Conservation (phyloP, 208 protist species). For the Strigomonas galati region DNA sequence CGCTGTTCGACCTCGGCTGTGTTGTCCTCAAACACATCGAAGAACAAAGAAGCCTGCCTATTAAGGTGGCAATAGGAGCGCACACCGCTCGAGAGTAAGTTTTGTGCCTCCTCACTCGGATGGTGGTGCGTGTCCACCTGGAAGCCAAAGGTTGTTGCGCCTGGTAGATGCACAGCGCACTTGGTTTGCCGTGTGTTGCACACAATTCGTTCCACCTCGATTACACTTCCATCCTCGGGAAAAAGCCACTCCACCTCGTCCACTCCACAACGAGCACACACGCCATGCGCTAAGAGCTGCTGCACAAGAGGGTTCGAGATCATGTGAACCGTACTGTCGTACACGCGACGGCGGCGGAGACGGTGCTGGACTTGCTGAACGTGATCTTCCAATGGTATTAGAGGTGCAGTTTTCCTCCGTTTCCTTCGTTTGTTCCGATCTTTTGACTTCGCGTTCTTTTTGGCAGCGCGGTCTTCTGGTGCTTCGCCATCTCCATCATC, state of each 20-base stretch:
- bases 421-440: conserved; percentile 10
- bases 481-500: conserved; percentile 10
- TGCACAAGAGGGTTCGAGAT: conserved; percentile 23
- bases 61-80: conserved; percentile 38
- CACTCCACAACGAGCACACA: conserved; percentile 28
- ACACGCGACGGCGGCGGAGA: conserved; percentile 60
- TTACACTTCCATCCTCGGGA: conserved; percentile 39
- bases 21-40: conserved; percentile 69
- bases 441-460: conserved; percentile 14
- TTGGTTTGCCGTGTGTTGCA: conserved; percentile 59
- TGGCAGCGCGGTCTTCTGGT: neutral
- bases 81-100: conserved; percentile 31
- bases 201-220: conserved; percentile 54
- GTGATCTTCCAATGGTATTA: conserved; percentile 39
- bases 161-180: conserved; percentile 27
- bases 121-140: conserved; percentile 20
- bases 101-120: neutral
- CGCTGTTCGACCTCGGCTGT: conserved; percentile 35
- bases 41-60: conserved; percentile 32
- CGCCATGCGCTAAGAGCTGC: conserved; percentile 33
- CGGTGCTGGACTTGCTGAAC: conserved; percentile 23
- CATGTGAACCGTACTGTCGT: conserved; percentile 31
- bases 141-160: conserved; percentile 44
- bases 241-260: conserved; percentile 72
- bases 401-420: conserved; percentile 11